Percentiles rank a stretch among this genome's conserved stretches.
Evolutionary conservation across 2,329 filamentous ascomycete species (phyloP).

Genomic region (Colletotrichum filicis): DNA sequence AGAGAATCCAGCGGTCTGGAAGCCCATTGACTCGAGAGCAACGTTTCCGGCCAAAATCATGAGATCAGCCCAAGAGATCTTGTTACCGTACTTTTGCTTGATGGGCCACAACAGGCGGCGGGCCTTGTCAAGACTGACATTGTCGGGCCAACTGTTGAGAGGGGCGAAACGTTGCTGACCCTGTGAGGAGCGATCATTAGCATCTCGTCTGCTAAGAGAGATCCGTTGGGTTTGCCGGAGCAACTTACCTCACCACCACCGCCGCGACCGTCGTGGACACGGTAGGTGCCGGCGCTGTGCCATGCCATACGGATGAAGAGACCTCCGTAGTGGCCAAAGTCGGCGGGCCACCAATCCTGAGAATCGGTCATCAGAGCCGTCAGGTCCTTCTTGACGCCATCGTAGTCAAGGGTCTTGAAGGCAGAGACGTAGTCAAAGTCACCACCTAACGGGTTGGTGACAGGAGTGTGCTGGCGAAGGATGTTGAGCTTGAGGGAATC

Average conservation of each 20-base stretch:
- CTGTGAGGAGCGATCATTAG: conserved; percentile 28
- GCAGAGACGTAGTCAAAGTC: conserved; percentile 79
- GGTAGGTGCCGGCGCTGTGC: conserved; percentile 84
- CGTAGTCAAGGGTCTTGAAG: conserved; percentile 78
- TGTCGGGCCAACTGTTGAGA: conserved; percentile 86
- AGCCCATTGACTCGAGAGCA: conserved; percentile 80
- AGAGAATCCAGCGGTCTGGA: conserved; percentile 78
- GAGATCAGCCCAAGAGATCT: conserved; percentile 84
- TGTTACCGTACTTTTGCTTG: conserved; percentile 87
- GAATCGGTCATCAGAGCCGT: conserved; percentile 79
- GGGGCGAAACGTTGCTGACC: conserved; percentile 84
- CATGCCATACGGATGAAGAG: conserved; percentile 84
- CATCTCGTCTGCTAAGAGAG: not conserved
- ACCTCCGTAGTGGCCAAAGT: conserved; percentile 84
- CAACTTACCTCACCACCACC: conserved; percentile 67
- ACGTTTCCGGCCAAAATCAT: conserved; percentile 79
- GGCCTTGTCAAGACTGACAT: conserved; percentile 82
- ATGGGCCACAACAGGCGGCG: conserved; percentile 80
- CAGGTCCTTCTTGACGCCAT: conserved; percentile 79
- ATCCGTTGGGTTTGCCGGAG: not conserved
- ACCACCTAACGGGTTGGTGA: conserved; percentile 70
- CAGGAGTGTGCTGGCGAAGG: conserved; percentile 75
- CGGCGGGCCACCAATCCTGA: conserved; percentile 84
- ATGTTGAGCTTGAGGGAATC: conserved; percentile 74
- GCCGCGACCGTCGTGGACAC: conserved; percentile 78